Base-by-base conservation (phyloP, 352 stramenopile genomes). In the Phytophthora vignae region DNA sequence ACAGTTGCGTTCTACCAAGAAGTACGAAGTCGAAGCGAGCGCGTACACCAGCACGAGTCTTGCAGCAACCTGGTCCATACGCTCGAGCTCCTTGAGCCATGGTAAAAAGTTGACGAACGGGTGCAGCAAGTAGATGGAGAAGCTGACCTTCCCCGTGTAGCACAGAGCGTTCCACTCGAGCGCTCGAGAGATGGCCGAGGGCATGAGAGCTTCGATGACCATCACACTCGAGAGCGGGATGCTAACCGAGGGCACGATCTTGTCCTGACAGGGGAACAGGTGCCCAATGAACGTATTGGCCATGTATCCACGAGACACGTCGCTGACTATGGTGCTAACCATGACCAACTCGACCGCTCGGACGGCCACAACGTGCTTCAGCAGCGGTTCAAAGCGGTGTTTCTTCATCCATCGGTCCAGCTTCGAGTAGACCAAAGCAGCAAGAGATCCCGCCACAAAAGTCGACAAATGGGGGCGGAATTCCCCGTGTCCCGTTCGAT, bases 111-210 rank as follows among this genome's bases (percentile, higher is more conserved):
- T 63, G 6, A 79, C 55, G 33, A 77, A 84, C 12, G 31, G 67
- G 48, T 84, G 77, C 2, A 84, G 73, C 57, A 84, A 36, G 29
- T 84, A 84, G 60, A 81, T 75, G 0, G 77, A 82, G 57, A 73
- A 84, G 67, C 74, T 82, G 62, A 84, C 55, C 49, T 84, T 81
- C n/a, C 77, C 77, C 2, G 63, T 67, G 61, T 67, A 84, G 33
- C 55, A 65, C 17, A 82, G 27, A 4, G 79, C 7, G 17, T 70
- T 72, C 73, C 69, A 84, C 71, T 84, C 74, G 53, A 84, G 63
- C 57, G 54, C 49, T 9, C 55, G 60, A 3, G 74, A 74, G 0
- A 82, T 21, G 1, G 61, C 55, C 0, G 70, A 74, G 10, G 48
- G 48, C 2, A 54, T 11, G 4, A 84, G 64, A 14, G 29, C 22